Conservation (phyloP, 495 filamentous ascomycete genomes). For the Aspergillus nidulans region DNA sequence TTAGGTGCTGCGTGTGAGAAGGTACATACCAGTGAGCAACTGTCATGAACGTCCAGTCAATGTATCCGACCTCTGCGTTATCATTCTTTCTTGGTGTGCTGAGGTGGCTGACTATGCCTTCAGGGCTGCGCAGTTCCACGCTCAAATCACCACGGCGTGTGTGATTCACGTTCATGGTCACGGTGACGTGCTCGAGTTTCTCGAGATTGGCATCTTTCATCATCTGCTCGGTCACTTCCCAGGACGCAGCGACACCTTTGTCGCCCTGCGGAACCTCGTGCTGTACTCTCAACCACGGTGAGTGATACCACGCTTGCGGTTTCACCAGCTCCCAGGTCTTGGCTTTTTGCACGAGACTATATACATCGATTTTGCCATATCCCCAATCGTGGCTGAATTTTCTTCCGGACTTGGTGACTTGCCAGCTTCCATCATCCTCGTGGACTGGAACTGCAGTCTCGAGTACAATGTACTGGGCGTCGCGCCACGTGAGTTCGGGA, state of each 20-base stretch:
- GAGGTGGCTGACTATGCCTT: conserved; percentile 77
- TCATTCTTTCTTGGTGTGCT: conserved; percentile 68
- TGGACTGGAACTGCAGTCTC: conserved; percentile 80
- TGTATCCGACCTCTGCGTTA: conserved; percentile 62
- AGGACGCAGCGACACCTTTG: conserved; percentile 69
- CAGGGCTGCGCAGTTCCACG: conserved; percentile 84
- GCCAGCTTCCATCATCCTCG: conserved; percentile 72
- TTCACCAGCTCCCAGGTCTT: conserved; percentile 85
- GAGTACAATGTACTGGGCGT: conserved; percentile 87
- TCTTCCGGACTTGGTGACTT: conserved; percentile 70
- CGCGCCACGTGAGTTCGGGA: conserved; percentile 87
- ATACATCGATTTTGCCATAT: conserved; percentile 91
- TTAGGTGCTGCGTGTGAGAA: neutral
- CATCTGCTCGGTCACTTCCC: conserved; percentile 72
- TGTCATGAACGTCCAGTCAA: conserved; percentile 98
- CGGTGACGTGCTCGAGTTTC: conserved; percentile 86
- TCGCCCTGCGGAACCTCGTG: conserved; percentile 83
- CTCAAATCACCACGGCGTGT: conserved; percentile 83
- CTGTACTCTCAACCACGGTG: conserved; percentile 88
- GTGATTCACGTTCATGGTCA: conserved; percentile 95
- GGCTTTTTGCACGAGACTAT: conserved; percentile 77
- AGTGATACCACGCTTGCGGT: conserved; percentile 93
- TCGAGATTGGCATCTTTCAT: conserved; percentile 78
- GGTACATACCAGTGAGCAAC: conserved; percentile 84
- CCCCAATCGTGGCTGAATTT: conserved; percentile 92